Percentiles rank a stretch among this genome's conserved stretches.
Evolutionary conservation across 768 basidiomycete genomes (phyloP).

Genomic region (Termitomyces sp.): DNA sequence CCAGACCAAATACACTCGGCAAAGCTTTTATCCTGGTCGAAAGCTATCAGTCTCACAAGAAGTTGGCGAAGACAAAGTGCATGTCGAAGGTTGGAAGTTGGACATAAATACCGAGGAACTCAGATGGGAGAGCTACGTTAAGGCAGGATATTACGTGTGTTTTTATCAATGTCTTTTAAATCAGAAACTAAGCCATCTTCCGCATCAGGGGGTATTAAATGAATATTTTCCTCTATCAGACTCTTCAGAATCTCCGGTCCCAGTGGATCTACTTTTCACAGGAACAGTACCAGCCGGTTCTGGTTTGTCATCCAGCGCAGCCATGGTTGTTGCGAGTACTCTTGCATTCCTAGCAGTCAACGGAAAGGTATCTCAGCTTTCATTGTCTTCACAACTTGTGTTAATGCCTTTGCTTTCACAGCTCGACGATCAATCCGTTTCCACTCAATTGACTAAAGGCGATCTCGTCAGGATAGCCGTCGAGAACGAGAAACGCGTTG

Average conservation of each 20-base stretch:
- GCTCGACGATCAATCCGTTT: conserved; percentile 11
- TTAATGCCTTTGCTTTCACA: neutral
- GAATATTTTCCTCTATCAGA: conserved; percentile 37
- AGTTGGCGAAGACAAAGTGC: conserved; percentile 32
- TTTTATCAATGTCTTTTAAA: neutral
- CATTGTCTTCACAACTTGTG: neutral
- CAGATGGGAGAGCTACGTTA: conserved; percentile 85
- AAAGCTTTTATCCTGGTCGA: conserved; percentile 50
- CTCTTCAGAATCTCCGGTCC: conserved; percentile 32
- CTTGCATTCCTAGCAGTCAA: conserved; percentile 78
- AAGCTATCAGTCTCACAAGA: conserved; percentile 18
- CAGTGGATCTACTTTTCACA: conserved; percentile 70
- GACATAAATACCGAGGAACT: conserved; percentile 67
- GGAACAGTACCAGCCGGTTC: conserved; percentile 85
- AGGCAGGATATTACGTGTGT: conserved; percentile 78
- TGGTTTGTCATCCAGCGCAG: conserved; percentile 83
- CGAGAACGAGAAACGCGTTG: conserved; percentile 80
- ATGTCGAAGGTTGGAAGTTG: conserved; percentile 58
- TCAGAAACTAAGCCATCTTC: neutral
- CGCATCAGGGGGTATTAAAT: conserved; percentile 59
- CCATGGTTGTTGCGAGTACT: conserved; percentile 86
- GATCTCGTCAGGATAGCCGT: conserved; percentile 75
- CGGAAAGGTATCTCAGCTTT: conserved; percentile 40
- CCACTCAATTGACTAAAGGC: conserved; percentile 46
- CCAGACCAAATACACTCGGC: conserved; percentile 50